A percentile compares a stretch with the other conserved stretches of the same genome.
Evolutionary conservation across 2,329 filamentous ascomycete species (phyloP).

Genomic region (Diplodia mutila): DNA sequence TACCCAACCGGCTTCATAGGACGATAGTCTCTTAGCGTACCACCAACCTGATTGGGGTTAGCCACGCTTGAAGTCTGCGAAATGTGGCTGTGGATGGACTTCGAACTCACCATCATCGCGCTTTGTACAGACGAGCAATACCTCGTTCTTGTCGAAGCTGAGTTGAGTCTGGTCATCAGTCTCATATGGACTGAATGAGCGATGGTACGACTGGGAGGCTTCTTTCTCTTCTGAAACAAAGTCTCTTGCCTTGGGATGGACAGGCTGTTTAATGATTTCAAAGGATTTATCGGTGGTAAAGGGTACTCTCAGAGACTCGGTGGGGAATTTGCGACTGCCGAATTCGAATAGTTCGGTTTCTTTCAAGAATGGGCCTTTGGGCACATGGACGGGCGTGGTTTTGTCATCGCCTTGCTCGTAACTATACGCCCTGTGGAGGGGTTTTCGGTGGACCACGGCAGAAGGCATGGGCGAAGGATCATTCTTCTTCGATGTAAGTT

Average conservation of each 20-base stretch:
- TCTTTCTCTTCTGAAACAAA: background rate
- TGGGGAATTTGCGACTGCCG: background rate
- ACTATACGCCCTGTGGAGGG: background rate
- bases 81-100: too few relatives aligned
- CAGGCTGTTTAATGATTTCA: background rate
- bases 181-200: background rate
- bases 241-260: too few relatives aligned
- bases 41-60: slow-evolving; percentile 4
- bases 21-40: background rate
- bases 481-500: background rate
- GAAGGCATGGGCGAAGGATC: background rate
- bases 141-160: slow-evolving; percentile 1
- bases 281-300: background rate
- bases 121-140: background rate
- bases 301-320: background rate
- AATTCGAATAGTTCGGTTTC: background rate
- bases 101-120: background rate
- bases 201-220: background rate
- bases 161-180: background rate
- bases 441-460: background rate
- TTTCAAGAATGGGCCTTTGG: background rate
- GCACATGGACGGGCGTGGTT: too few relatives aligned
- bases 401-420: background rate
- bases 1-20: background rate
- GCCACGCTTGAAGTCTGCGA: too few relatives aligned